Percentiles rank a stretch among this genome's conserved stretches.
Conservation (phyloP, 2,329 filamentous ascomycete genomes). For the Aspergillus jensenii region DNA sequence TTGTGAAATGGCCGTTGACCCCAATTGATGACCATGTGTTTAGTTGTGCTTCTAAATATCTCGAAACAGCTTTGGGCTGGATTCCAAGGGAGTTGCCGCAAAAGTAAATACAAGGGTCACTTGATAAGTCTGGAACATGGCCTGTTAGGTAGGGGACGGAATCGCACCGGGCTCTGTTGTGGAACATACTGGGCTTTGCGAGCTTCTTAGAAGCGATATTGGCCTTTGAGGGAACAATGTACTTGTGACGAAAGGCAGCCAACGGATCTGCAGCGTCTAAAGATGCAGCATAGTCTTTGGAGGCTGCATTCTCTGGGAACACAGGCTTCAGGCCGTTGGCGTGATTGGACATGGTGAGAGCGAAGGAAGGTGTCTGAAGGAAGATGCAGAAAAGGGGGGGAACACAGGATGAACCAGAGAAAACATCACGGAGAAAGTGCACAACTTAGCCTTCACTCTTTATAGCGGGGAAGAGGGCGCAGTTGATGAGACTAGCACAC, state of each 20-base stretch:
- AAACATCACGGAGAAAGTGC: neutral
- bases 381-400: neutral
- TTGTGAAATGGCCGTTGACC: slow-evolving; percentile 77
- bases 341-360: slow-evolving; percentile 15
- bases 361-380: neutral
- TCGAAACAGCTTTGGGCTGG: slow-evolving; percentile 68
- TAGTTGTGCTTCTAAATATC: slow-evolving; percentile 69
- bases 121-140: slow-evolving; percentile 29
- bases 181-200: slow-evolving; percentile 34
- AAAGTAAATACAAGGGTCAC: slow-evolving; percentile 64
- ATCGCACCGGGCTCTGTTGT: neutral
- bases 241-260: slow-evolving; percentile 65
- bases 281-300: slow-evolving; percentile 40
- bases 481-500: neutral
- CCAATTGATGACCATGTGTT: slow-evolving; percentile 81
- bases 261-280: slow-evolving; percentile 64
- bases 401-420: neutral
- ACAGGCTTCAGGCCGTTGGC: slow-evolving; percentile 22
- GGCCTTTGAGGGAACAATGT: slow-evolving; percentile 72
- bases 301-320: slow-evolving; percentile 32
- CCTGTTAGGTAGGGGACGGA: slow-evolving; percentile 12
- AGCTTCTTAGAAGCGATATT: slow-evolving; percentile 68
- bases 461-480: slow-evolving; percentile 2
- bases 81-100: slow-evolving; percentile 87
- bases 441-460: neutral